phyloP scores from a whole-genome alignment of 768 basidiomycete species.

The Dioszegia hungarica region DNA sequence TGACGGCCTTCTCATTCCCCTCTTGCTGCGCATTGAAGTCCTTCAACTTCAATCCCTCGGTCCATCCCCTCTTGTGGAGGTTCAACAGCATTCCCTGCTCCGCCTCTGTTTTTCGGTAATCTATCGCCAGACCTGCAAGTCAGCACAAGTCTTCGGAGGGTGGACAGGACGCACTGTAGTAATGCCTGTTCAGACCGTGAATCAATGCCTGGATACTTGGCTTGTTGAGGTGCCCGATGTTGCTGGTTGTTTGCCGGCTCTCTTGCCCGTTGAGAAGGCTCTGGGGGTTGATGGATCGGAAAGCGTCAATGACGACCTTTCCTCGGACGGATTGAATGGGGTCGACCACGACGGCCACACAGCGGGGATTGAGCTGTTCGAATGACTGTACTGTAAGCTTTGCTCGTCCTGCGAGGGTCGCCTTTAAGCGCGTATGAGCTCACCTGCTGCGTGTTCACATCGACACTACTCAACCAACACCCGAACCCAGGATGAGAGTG shows the following conservation, averaged over 20 bases:
- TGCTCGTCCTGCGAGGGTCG: too few relatives aligned
- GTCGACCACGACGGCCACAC: conserved; percentile 95
- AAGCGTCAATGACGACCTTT: conserved; percentile 98
- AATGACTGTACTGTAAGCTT: conserved; percentile 64
- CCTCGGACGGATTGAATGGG: conserved; percentile 88
- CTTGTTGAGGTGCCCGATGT: conserved; percentile 98
- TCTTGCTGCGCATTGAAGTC: conserved; percentile 87
- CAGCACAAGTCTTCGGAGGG: background rate
- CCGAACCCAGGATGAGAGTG: conserved; percentile 99
- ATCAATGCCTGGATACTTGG: conserved; percentile 98
- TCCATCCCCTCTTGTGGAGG: conserved; percentile 98
- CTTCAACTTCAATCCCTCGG: conserved; percentile 84
- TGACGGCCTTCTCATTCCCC: conserved; percentile 86
- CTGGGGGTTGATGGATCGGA: conserved; percentile 91
- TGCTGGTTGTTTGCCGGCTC: conserved; percentile 93
- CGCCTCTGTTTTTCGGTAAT: conserved; percentile 95
- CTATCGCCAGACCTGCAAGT: conserved; percentile 67
- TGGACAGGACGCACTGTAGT: conserved; percentile 58
- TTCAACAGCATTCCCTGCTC: conserved; percentile 99
- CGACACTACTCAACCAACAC: conserved; percentile 97
- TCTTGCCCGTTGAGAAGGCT: conserved; percentile 86
- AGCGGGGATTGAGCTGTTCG: conserved; percentile 84
- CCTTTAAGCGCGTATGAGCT: conserved; percentile 15
- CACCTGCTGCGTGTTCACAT: conserved; percentile 98
- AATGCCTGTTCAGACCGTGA: conserved; percentile 94